A percentile compares a stretch with the other conserved stretches of the same genome.
Conservation (phyloP, 2,329 filamentous ascomycete species). For the Helotiales sp. region DNA sequence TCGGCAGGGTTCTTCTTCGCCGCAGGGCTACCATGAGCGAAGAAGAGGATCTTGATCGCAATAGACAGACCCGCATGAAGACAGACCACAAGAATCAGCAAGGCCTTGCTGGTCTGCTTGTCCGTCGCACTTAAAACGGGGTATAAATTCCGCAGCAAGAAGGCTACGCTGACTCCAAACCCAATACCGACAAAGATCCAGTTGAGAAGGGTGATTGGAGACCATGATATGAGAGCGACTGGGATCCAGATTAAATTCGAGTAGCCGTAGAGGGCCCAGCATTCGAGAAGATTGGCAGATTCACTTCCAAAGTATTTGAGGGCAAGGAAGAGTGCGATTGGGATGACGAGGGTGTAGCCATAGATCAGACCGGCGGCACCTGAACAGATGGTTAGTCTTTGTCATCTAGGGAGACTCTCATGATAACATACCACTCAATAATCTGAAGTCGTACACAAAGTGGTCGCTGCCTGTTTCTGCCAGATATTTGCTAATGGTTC, state of each 20-base stretch:
- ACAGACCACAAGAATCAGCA: conserved; percentile 80
- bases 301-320: conserved; percentile 96
- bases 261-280: conserved; percentile 94
- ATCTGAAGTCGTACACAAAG: conserved; percentile 88
- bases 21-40: conserved; percentile 72
- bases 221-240: conserved; percentile 90
- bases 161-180: conserved; percentile 78
- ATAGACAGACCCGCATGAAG: conserved; percentile 89
- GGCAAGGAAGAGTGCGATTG: conserved; percentile 80
- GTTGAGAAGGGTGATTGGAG: conserved; percentile 81
- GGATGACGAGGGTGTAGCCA: conserved; percentile 88
- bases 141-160: conserved; percentile 83
- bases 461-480: conserved; percentile 64
- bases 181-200: conserved; percentile 90
- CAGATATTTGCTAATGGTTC: conserved; percentile 91
- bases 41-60: conserved; percentile 96
- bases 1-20: conserved; percentile 17
- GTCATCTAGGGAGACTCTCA: background rate
- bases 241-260: conserved; percentile 96
- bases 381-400: conserved; percentile 32
- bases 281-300: conserved; percentile 89
- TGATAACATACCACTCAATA: conserved; percentile 68
- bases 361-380: conserved; percentile 90
- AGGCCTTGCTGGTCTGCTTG: conserved; percentile 82
- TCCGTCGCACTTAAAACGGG: conserved; percentile 93